phyloP scores from a whole-genome alignment of 2,329 filamentous ascomycete genomes.

The Xylaria sp. region DNA sequence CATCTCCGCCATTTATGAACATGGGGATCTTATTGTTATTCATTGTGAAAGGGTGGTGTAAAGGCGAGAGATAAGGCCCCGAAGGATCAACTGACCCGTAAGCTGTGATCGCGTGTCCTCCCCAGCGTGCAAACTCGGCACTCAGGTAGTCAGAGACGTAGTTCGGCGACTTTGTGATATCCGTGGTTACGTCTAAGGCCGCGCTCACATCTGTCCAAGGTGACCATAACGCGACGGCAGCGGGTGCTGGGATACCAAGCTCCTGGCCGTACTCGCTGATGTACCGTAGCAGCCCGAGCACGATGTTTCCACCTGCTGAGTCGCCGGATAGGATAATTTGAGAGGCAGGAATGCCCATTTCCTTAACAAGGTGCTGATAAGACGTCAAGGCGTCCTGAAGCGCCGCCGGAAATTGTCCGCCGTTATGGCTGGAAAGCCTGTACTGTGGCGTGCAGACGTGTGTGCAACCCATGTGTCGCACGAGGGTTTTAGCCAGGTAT shows the following conservation, averaged over 20 bases:
- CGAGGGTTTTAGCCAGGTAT: conserved; percentile 35
- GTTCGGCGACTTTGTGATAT: conserved; percentile 17
- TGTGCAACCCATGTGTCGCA: conserved; percentile 32
- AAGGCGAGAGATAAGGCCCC: conserved; percentile 23
- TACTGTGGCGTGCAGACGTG: conserved; percentile 43
- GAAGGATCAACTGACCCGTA: conserved; percentile 11
- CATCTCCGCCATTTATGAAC: conserved; percentile 15
- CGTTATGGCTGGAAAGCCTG: conserved; percentile 35
- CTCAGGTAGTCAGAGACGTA: conserved; percentile 22
- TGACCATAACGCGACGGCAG: conserved; percentile 37
- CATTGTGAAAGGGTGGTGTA: conserved; percentile 22
- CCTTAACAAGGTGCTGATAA: conserved; percentile 37
- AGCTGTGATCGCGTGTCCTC: conserved; percentile 7
- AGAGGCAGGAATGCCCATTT: conserved; percentile 33
- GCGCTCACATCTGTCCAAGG: conserved; percentile 37
- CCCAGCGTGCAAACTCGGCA: conserved; percentile 19
- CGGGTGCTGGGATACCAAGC: conserved; percentile 31
- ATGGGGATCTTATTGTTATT: conserved; percentile 9
- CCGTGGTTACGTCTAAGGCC: not conserved
- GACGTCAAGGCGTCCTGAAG: conserved; percentile 43
- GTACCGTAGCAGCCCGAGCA: conserved; percentile 41
- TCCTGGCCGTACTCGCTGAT: conserved; percentile 35
- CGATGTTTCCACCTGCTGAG: conserved; percentile 43
- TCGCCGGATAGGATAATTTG: conserved; percentile 44
- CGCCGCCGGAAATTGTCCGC: conserved; percentile 40